Percentiles rank a stretch among this genome's conserved stretches.
These are phyloP conservation scores for Dicorynia guianensis DNA, from an alignment of 306 rosid species.

Conservation along the genomic window DNA sequence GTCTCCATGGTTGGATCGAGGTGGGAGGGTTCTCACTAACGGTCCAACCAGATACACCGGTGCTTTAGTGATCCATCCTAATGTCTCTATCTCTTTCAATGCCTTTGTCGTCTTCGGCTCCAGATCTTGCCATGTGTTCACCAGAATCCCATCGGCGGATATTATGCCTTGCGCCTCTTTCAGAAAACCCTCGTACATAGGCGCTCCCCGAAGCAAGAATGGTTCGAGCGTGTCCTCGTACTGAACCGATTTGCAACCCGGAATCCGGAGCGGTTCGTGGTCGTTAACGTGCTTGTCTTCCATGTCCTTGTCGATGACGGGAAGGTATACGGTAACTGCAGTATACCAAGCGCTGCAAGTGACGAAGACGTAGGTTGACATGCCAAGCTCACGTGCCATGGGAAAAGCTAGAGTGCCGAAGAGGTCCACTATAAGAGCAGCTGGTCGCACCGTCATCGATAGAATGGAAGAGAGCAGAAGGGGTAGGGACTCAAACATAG, in stretches of 20 bases:
- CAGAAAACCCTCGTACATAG: slow-evolving; percentile 27
- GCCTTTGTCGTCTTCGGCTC: slow-evolving; percentile 23
- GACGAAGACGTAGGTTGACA: slow-evolving; percentile 34
- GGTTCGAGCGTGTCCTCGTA: slow-evolving; percentile 35
- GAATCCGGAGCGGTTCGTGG: slow-evolving; percentile 11
- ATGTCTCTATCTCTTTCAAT: slow-evolving; percentile 5
- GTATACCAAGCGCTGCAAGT: slow-evolving; percentile 31
- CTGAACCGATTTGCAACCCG: not conserved
- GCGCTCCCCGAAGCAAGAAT: slow-evolving; percentile 37
- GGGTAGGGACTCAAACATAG: too few relatives aligned
- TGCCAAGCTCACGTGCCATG: slow-evolving; percentile 42
- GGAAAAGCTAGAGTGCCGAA: slow-evolving; percentile 42
- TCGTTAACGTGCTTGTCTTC: not conserved
- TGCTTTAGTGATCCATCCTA: not conserved
- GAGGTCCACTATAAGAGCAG: slow-evolving; percentile 42
- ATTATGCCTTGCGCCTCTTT: not conserved
- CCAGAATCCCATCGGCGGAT: slow-evolving; percentile 42
- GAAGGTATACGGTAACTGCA: slow-evolving; percentile 22
- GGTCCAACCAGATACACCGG: slow-evolving; percentile 57
- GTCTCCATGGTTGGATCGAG: not conserved
- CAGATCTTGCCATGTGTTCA: slow-evolving; percentile 52
- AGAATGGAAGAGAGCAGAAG: too few relatives aligned
- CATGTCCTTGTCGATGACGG: slow-evolving; percentile 13
- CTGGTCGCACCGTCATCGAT: not conserved
- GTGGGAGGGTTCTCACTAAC: not conserved